Percentiles rank a stretch among this genome's conserved stretches.
phyloP scores from a whole-genome alignment of 371 early-diverging fungal species.

The Amoeboaphelidium protococcarum region DNA sequence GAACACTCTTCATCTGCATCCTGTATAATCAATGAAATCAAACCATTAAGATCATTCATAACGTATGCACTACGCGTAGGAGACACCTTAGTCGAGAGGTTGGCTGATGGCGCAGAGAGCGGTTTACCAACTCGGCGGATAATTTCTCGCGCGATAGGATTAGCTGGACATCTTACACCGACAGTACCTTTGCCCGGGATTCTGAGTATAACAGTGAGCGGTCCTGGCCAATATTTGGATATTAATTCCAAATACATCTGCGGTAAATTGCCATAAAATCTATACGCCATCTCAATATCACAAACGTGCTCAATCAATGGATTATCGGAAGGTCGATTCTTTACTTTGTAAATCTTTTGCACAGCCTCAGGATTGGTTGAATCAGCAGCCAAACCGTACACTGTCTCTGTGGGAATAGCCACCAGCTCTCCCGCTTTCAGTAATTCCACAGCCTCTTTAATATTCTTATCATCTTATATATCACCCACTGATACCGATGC shows the following conservation, averaged over 20 bases:
- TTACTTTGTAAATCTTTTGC: conserved; percentile 58
- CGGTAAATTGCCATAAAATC: conserved; percentile 10
- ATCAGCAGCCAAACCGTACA: conserved; percentile 93
- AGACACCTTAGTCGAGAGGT: conserved; percentile 83
- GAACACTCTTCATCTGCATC: conserved; percentile 88
- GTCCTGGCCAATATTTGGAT: conserved; percentile 83
- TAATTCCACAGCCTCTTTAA: background rate
- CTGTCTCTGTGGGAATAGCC: conserved; percentile 98
- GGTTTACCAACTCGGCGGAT: conserved; percentile 72
- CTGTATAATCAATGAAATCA: conserved; percentile 38
- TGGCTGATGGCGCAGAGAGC: conserved; percentile 98
- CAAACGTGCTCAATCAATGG: conserved; percentile 96
- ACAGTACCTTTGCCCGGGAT: conserved; percentile 42
- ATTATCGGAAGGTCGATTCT: conserved; percentile 90
- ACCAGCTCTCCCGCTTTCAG: conserved; percentile 27
- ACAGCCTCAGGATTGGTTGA: conserved; percentile 49
- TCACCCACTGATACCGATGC: no score
- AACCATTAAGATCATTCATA: conserved; percentile 49
- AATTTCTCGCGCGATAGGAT: conserved; percentile 65
- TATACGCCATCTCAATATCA: conserved; percentile 58
- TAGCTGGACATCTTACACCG: conserved; percentile 81
- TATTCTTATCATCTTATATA: no score
- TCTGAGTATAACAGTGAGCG: conserved; percentile 80
- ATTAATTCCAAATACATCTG: conserved; percentile 15
- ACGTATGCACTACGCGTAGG: conserved; percentile 88